Percentiles rank a stretch among this genome's conserved stretches.
phyloP scores from a whole-genome alignment of 2,329 filamentous ascomycete genomes.

The Pseudopithomyces chartarum region DNA sequence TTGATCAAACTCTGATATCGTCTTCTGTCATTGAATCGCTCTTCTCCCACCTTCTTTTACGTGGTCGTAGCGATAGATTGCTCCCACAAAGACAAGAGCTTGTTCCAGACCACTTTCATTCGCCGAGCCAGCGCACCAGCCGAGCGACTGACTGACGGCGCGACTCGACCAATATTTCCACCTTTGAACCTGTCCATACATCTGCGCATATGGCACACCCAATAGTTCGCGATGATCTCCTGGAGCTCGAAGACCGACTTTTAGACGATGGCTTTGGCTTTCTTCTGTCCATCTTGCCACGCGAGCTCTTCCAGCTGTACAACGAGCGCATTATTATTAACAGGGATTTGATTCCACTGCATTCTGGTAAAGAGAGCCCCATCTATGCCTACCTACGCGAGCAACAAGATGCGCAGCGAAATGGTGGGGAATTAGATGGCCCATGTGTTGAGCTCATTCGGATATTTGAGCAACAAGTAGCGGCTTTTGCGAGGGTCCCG shows the following conservation, averaged over 20 bases:
- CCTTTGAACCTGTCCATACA: not conserved
- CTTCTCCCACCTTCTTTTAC: not conserved
- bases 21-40: not conserved
- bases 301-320: conserved; percentile 3
- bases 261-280: conserved; percentile 4
- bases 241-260: conserved; percentile 1
- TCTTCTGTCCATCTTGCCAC: conserved; percentile 8
- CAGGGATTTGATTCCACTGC: not conserved
- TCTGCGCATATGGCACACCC: not conserved
- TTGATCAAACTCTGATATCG: not conserved
- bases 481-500: not conserved
- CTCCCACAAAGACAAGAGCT: not conserved
- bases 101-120: conserved; percentile 1
- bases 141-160: not conserved
- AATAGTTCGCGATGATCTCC: conserved; percentile 1
- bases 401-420: not conserved
- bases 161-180: not conserved
- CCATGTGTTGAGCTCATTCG: not conserved
- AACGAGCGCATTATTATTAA: conserved; percentile 2
- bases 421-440: not conserved
- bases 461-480: not conserved
- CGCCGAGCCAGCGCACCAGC: conserved; percentile 3
- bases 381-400: not conserved
- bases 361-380: not conserved
- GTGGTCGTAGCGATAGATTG: not conserved